Conservation (phyloP, 1,139 yeast species). For the Casaregolazyma suthepensis region DNA sequence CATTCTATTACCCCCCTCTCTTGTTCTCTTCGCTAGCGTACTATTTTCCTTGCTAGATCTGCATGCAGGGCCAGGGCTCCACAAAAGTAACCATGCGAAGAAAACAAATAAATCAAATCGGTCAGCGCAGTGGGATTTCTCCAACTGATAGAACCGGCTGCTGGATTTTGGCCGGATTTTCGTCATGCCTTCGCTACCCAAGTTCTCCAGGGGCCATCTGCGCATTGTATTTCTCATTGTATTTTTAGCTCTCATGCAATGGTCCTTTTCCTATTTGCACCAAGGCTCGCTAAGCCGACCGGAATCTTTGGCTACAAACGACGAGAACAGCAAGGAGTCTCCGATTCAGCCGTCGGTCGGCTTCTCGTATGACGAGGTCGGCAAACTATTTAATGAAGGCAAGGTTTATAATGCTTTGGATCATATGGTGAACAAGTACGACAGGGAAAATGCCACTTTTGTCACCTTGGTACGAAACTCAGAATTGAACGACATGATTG, state of each 20-base stretch:
- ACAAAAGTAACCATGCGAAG: neutral
- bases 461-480: slow-evolving; percentile 58
- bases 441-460: slow-evolving; percentile 48
- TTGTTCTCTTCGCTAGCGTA: neutral
- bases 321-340: neutral
- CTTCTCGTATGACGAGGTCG: neutral
- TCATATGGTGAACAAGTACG: neutral
- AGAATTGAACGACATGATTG: slow-evolving; percentile 52
- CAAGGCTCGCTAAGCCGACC: neutral
- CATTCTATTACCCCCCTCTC: too few species aligned
- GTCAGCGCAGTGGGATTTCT: neutral
- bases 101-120: neutral
- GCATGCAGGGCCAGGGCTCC: neutral
- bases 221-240: neutral
- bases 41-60: neutral
- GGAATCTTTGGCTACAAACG: neutral
- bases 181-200: neutral
- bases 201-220: neutral
- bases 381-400: neutral
- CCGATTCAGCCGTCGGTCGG: neutral
- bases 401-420: neutral
- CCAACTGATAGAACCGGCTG: neutral
- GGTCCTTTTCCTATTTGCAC: neutral
- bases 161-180: neutral
- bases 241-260: neutral